A percentile compares a stretch with the other conserved stretches of the same genome.
These are phyloP conservation scores for Nidularia pulvinata DNA, from an alignment of 768 basidiomycete genomes.

Conservation along the genomic window DNA sequence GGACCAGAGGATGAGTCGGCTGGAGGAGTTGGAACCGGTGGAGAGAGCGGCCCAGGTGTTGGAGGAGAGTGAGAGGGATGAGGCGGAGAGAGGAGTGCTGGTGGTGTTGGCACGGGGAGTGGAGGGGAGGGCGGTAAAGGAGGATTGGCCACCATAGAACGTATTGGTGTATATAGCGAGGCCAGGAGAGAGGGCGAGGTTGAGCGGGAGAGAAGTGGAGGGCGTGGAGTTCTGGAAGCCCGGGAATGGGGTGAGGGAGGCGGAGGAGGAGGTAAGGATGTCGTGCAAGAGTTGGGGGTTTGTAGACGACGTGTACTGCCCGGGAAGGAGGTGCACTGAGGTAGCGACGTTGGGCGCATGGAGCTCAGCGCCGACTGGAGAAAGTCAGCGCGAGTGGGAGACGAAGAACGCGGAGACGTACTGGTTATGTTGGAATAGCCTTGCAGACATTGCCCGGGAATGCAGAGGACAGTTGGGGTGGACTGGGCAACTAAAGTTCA, in stretches of 20 bases:
- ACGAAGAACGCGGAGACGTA: slow-evolving; percentile 18
- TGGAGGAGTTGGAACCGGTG: slow-evolving; percentile 32
- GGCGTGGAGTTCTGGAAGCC: slow-evolving; percentile 61
- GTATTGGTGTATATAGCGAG: slow-evolving; percentile 62
- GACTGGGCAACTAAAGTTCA: slow-evolving; percentile 49
- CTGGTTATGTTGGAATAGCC: slow-evolving; percentile 76
- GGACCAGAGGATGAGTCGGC: slow-evolving; percentile 47
- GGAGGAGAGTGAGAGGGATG: slow-evolving; percentile 67
- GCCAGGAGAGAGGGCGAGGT: slow-evolving; percentile 66
- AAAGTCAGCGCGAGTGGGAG: slow-evolving; percentile 5
- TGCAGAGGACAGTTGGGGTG: slow-evolving; percentile 69
- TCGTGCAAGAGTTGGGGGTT: slow-evolving; percentile 73
- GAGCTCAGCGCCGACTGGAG: slow-evolving; percentile 68
- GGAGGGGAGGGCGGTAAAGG: slow-evolving; percentile 55
- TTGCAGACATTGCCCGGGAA: slow-evolving; percentile 89
- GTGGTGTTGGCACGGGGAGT: slow-evolving; percentile 36
- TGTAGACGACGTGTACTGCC: slow-evolving; percentile 71
- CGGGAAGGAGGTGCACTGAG: slow-evolving; percentile 68
- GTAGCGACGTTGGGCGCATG: slow-evolving; percentile 46
- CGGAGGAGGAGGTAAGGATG: slow-evolving; percentile 63
- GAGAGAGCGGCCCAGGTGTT: slow-evolving; percentile 71
- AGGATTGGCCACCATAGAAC: slow-evolving; percentile 64
- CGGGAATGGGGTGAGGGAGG: slow-evolving; percentile 52
- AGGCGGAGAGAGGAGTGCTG: slow-evolving; percentile 48
- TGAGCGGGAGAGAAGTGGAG: slow-evolving; percentile 58